Evolutionary conservation across 164 flowering plant species (phyloP).

Genomic region (Euptelea pleiosperma): DNA sequence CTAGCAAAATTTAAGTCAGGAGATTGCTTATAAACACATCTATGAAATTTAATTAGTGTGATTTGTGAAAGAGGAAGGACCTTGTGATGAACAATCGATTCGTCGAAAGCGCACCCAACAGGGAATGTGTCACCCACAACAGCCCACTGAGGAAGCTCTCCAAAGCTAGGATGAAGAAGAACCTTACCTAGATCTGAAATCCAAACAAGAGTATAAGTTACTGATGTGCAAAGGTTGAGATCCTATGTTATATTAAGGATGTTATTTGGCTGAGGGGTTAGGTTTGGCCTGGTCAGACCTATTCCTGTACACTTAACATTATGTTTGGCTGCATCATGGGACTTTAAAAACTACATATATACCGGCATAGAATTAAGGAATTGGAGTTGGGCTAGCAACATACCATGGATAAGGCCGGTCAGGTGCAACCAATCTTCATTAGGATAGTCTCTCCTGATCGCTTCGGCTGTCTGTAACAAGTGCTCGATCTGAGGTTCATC

Average conservation of each 20-base stretch:
- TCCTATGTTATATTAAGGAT: no score
- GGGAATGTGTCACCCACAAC: constrained; percentile 67
- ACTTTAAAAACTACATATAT: no score
- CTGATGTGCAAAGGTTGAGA: no score
- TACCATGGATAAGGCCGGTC: constrained; percentile 44
- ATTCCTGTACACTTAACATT: no score
- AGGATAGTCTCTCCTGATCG: constrained; percentile 39
- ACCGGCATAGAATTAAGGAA: no score
- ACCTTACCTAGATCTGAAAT: constrained; percentile 65
- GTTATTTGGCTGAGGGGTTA: no score
- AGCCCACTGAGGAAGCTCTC: constrained; percentile 41
- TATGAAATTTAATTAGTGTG: neutral
- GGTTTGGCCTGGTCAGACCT: no score
- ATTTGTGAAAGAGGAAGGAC: constrained; percentile 21
- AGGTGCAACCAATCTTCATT: constrained; percentile 43
- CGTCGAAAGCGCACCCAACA: constrained; percentile 71
- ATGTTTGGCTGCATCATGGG: no score
- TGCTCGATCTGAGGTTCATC: constrained; percentile 47
- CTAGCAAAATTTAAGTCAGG: neutral
- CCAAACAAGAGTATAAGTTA: neutral
- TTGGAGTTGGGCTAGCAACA: no score
- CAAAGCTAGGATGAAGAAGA: constrained; percentile 44
- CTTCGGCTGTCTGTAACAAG: constrained; percentile 37
- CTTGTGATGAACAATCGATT: constrained; percentile 67
- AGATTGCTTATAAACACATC: neutral